A percentile compares a stretch with the other conserved stretches of the same genome.
Evolutionary conservation across 169 alveolate genomes (phyloP).

Genomic region (Cryptosporidium andersoni): DNA sequence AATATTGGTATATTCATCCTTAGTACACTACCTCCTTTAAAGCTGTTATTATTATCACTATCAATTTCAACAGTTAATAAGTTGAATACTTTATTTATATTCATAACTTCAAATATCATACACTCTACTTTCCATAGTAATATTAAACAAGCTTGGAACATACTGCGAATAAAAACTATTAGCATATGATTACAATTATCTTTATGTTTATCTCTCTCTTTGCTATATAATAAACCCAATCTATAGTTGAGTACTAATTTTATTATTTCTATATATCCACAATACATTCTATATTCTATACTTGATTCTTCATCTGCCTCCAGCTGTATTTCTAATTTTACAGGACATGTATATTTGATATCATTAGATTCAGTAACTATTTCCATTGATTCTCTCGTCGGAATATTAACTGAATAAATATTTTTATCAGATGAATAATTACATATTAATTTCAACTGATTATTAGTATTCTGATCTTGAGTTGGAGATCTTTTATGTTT

Average conservation of each 20-base stretch:
- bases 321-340: conserved; percentile 7
- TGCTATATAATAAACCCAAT: conserved; percentile 6
- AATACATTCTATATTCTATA: conserved; percentile 33
- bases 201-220: conserved; percentile 5
- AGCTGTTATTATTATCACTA: background rate
- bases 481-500: background rate
- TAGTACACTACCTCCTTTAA: background rate
- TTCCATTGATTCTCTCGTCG: background rate
- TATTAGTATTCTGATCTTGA: background rate
- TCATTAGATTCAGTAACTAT: background rate
- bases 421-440: conserved; percentile 3
- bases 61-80: conserved; percentile 42
- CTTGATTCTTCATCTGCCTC: background rate
- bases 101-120: conserved; percentile 38
- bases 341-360: background rate
- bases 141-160: conserved; percentile 38
- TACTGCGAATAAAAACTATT: conserved; percentile 45
- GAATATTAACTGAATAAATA: background rate
- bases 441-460: background rate
- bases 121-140: conserved; percentile 60
- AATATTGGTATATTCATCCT: conserved; percentile 56
- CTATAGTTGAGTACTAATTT: conserved; percentile 33
- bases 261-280: conserved; percentile 31
- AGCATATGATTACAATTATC: conserved; percentile 24
- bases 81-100: conserved; percentile 47